phyloP scores from a whole-genome alignment of 139 green algal genomes.

The Chlorella sp. region DNA sequence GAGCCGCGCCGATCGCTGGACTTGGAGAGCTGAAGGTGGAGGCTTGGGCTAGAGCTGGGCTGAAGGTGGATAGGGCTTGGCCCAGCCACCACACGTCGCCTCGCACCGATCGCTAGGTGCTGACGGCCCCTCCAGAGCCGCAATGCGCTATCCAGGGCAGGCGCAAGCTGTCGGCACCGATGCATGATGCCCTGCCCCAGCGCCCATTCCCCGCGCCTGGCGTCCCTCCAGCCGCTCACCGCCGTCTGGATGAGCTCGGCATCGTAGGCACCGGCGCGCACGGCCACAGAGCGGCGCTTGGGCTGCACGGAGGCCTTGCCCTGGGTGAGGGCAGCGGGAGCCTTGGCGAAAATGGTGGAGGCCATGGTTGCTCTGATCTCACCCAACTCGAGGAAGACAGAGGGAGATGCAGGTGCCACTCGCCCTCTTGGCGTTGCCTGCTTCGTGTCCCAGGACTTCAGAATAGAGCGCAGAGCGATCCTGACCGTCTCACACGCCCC shows the following conservation, averaged over 20 bases:
- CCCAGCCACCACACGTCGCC: too few relatives aligned
- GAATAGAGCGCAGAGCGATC: too few relatives aligned
- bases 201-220: not conserved
- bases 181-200: not conserved
- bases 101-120: not conserved
- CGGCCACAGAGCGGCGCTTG: slow-evolving; percentile 8
- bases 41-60: not conserved
- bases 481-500: too few relatives aligned
- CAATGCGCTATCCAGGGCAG: not conserved
- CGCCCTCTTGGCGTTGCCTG: too few relatives aligned
- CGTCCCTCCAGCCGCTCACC: slow-evolving; percentile 41
- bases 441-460: too few relatives aligned
- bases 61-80: too few relatives aligned
- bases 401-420: too few relatives aligned
- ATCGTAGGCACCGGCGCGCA: slow-evolving; percentile 75
- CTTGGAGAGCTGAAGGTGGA: not conserved
- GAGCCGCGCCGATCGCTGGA: not conserved
- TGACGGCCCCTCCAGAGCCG: not conserved
- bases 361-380: too few relatives aligned
- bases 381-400: too few relatives aligned
- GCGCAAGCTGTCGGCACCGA: not conserved
- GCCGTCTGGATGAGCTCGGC: slow-evolving; percentile 89
- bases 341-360: too few relatives aligned
- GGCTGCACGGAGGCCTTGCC: too few relatives aligned
- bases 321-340: too few relatives aligned